A percentile compares a stretch with the other conserved stretches of the same genome.
Conservation (phyloP, 1,284 basidiomycete species). For the Naganishia albida region DNA sequence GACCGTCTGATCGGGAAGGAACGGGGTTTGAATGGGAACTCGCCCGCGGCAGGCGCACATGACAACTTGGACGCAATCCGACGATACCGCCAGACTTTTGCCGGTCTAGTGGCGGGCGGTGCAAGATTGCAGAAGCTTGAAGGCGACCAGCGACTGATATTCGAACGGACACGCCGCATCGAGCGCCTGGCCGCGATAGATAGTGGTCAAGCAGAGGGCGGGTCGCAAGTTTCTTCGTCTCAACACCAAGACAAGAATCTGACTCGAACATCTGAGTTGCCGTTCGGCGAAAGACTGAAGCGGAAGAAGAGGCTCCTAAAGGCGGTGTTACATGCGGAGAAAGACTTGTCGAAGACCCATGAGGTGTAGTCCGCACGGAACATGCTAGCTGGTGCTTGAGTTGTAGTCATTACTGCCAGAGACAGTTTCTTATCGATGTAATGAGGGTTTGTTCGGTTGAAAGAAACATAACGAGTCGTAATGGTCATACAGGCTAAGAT, state of each 20-base stretch:
- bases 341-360: not conserved
- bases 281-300: conserved; percentile 1
- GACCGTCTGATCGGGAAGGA: conserved; percentile 7
- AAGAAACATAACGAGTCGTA: not conserved
- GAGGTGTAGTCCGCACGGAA: not conserved
- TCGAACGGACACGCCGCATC: conserved; percentile 43
- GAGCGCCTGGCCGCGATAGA: not conserved
- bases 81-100: conserved; percentile 51
- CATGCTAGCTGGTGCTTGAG: too few relatives aligned
- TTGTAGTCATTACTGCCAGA: too few relatives aligned
- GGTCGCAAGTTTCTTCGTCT: not conserved
- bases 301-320: not conserved
- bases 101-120: conserved; percentile 50
- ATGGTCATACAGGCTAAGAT: conserved; percentile 4
- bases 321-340: conserved; percentile 10
- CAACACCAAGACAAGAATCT: not conserved
- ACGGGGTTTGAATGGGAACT: not conserved
- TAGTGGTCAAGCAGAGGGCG: not conserved
- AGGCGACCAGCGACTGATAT: conserved; percentile 47
- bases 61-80: conserved; percentile 32
- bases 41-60: not conserved
- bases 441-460: too few relatives aligned
- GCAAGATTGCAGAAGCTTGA: conserved; percentile 50
- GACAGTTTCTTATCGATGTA: too few relatives aligned
- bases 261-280: not conserved